A percentile compares a stretch with the other conserved stretches of the same genome.
These are phyloP conservation scores for Chlorella sp. DNA, from an alignment of 139 green algal genomes.

Conservation along the genomic window DNA sequence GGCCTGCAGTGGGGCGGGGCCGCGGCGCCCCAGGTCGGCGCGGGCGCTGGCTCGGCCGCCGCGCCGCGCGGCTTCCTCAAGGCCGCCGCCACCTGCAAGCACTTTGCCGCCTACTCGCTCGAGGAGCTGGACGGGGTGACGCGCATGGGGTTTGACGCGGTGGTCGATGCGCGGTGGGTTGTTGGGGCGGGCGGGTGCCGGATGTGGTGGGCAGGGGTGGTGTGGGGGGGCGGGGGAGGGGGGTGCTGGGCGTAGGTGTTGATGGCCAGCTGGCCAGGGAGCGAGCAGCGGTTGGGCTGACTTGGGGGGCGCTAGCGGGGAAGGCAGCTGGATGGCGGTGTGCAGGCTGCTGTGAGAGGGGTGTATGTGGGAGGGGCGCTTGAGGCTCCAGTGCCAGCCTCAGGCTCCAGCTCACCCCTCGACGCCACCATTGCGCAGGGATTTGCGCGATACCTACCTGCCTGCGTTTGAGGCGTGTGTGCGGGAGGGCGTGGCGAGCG, in stretches of 20 bases:
- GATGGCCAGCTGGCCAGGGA: too few species aligned
- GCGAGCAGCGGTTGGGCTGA: too few species aligned
- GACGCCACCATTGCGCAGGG: constrained; percentile 28
- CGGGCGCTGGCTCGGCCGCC: neutral
- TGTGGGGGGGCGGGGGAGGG: too few species aligned
- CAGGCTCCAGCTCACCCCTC: neutral
- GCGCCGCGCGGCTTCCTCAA: constrained; percentile 27
- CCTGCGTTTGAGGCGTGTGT: constrained; percentile 47
- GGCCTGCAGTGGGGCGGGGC: constrained; percentile 30
- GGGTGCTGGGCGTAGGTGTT: too few species aligned
- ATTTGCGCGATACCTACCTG: constrained; percentile 42
- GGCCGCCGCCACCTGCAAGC: constrained; percentile 54
- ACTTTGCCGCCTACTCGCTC: constrained; percentile 52
- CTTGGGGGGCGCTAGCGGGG: too few species aligned
- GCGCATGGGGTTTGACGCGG: constrained; percentile 35
- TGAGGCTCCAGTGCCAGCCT: too few species aligned
- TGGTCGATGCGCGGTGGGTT: constrained; percentile 30
- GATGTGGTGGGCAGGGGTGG: too few species aligned
- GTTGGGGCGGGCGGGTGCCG: too few species aligned
- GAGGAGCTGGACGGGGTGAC: constrained; percentile 38
- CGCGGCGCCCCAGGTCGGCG: neutral
- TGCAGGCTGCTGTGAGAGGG: neutral
- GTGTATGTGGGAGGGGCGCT: neutral
- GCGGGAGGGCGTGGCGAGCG: constrained; percentile 10
- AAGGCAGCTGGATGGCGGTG: neutral